phyloP scores from a whole-genome alignment of 495 filamentous ascomycete genomes.

The Polyplosphaeria fusca region DNA sequence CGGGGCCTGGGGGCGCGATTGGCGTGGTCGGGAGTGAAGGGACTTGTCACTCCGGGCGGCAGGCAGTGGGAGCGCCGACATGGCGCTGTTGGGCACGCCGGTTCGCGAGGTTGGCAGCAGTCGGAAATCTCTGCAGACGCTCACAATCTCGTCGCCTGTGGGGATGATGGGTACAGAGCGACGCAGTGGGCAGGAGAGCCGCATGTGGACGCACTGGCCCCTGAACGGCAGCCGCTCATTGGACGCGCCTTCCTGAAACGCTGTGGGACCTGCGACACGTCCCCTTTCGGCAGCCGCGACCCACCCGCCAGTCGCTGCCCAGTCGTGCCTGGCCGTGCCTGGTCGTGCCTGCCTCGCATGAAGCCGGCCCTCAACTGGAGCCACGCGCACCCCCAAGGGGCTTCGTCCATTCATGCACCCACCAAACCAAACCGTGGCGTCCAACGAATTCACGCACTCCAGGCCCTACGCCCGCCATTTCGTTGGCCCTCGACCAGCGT shows the following conservation, averaged over 20 bases:
- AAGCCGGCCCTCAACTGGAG: conserved; percentile 1
- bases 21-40: neutral
- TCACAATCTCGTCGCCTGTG: neutral
- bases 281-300: neutral
- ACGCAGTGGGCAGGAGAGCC: neutral
- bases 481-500: neutral
- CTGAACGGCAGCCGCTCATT: neutral
- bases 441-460: neutral
- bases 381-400: neutral
- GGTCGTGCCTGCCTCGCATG: neutral
- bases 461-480: neutral
- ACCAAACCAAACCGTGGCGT: conserved; percentile 12
- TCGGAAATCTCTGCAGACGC: neutral
- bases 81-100: neutral
- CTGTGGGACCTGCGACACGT: neutral
- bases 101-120: neutral
- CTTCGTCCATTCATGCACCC: conserved; percentile 1
- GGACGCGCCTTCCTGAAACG: neutral
- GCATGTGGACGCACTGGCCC: neutral
- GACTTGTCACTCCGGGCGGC: neutral
- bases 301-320: neutral
- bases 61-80: neutral
- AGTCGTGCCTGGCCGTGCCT: neutral
- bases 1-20: conserved; percentile 1
- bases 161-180: neutral